phyloP scores from a whole-genome alignment of 192 early-diverging fungal species.

The Coemansia sp. region DNA sequence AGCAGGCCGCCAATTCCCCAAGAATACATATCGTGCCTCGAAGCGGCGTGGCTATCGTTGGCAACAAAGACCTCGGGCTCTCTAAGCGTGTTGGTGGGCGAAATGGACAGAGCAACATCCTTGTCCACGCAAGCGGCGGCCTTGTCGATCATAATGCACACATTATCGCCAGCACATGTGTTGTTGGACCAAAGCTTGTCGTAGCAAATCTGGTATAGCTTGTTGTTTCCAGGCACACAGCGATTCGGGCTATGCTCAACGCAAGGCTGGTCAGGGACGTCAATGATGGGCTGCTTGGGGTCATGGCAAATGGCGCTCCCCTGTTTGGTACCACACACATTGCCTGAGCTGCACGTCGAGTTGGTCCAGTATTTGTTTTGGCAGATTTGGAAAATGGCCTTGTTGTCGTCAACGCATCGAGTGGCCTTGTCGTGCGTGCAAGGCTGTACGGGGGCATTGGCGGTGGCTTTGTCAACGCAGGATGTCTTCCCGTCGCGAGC shows the following conservation, averaged over 20 bases:
- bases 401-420: constrained; percentile 31
- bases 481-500: constrained; percentile 22
- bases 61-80: constrained; percentile 5
- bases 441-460: constrained; percentile 29
- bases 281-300: constrained; percentile 28
- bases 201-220: constrained; percentile 39
- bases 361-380: constrained; percentile 47
- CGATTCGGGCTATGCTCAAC: constrained; percentile 14
- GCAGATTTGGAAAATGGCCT: constrained; percentile 39
- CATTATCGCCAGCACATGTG: constrained; percentile 32
- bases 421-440: constrained; percentile 29
- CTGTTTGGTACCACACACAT: constrained; percentile 38
- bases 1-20: constrained; percentile 22
- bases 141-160: constrained; percentile 31
- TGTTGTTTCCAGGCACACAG: constrained; percentile 24
- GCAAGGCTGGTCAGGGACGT: constrained; percentile 43
- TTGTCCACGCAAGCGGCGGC: constrained; percentile 32
- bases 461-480: constrained; percentile 33
- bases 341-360: constrained; percentile 33
- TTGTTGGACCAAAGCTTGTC: constrained; percentile 40
- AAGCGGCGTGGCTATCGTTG: neutral
- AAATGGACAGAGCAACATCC: constrained; percentile 8
- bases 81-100: neutral
- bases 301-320: constrained; percentile 40
- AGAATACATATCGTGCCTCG: neutral